These are phyloP conservation scores for Trichoderma sp. DNA, from an alignment of 2,329 filamentous ascomycete species.

Conservation along the genomic window DNA sequence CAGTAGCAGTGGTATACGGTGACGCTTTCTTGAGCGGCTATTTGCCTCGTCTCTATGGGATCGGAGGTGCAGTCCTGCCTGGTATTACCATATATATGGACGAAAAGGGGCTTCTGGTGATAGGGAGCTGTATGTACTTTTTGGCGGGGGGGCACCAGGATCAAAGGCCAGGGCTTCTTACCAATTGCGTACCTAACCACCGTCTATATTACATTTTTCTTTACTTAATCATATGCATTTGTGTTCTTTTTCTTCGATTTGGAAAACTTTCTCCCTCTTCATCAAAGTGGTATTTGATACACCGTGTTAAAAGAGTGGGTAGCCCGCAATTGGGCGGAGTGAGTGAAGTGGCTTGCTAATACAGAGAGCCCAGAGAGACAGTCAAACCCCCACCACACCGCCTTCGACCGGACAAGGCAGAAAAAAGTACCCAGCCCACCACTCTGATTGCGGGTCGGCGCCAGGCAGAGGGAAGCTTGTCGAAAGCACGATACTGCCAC, in stretches of 20 bases:
- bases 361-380: background rate
- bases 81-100: background rate
- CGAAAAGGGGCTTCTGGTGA: background rate
- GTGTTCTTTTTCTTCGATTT: background rate
- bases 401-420: constrained; percentile 25
- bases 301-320: background rate
- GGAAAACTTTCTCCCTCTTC: background rate
- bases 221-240: background rate
- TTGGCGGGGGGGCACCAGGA: background rate
- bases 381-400: constrained; percentile 29
- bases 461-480: constrained; percentile 22
- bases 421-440: constrained; percentile 23
- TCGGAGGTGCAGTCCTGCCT: background rate
- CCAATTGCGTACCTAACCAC: background rate
- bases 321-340: background rate
- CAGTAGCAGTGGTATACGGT: background rate
- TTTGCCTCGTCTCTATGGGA: background rate
- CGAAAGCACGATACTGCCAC: constrained; percentile 25
- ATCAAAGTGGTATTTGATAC: background rate
- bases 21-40: background rate
- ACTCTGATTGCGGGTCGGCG: constrained; percentile 20
- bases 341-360: background rate
- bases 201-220: background rate
- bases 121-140: background rate
- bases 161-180: background rate